Base-by-base conservation (phyloP, 2,329 filamentous ascomycete genomes). In the Nannizziopsis arthrosporioides region DNA sequence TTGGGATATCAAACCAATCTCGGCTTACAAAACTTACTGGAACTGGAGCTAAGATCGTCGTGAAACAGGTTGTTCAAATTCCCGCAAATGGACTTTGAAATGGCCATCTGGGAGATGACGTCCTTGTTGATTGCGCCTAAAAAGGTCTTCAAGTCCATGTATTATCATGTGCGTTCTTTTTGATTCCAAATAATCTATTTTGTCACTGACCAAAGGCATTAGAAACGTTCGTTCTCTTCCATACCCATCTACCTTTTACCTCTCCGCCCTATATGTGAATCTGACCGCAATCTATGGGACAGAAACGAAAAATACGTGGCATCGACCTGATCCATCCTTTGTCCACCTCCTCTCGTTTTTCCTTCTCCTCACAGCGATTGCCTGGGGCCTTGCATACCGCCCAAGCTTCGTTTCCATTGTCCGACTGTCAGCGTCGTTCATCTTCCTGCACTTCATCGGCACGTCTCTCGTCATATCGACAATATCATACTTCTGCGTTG, bases 31-130 rank as follows among this genome's bases (percentile, higher is more conserved):
- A 27, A 27, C 22, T 7, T 27, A 27, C 22, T 27, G 22, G 4
- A 27, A 27, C 22, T 7, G 22, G 7, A 27, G 22, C 22, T 27
- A 27, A 27, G 22, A 27, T 27, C 22, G 22, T 36, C 34, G 3
- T 15, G 1, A 17, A 42, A 39, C 44, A 74, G 73, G 50, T 67
- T 83, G 43, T 82, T 83, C 73, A 84, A 84, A 63, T 83, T 83
- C 59, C 79, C 80, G 9, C 80, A 82, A 57, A 83, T 84, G 80
- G 80, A 84, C 68, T 84, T 84, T 61, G 80, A 84, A 61, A 81
- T 82, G 72, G 80, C 80, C 15, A 76, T 82, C 56, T 84, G 80
- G 80, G 80, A 84, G 63, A 83, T 84, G 76, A 81, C 77, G 53
- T 77, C 75, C 57, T 68, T 84, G 46, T 71, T 84, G 54, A 78